These are phyloP conservation scores for Plasmopara halstedii DNA, from an alignment of 352 stramenopile genomes.

Conservation along the genomic window DNA sequence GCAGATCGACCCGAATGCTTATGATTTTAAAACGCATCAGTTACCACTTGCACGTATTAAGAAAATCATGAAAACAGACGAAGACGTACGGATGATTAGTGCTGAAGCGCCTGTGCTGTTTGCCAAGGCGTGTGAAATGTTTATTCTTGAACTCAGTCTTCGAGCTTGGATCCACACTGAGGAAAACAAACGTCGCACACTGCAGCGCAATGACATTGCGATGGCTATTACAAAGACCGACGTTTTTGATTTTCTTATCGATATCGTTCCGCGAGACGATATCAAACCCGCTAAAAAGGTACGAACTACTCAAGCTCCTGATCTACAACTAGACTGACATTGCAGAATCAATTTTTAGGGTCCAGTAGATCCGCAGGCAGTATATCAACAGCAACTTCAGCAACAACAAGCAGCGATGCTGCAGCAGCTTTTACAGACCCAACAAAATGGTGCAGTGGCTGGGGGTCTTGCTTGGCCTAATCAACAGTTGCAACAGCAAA, in stretches of 20 bases:
- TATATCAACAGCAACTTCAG: constrained; percentile 85
- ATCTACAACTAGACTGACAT: too few species aligned
- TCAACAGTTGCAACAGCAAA: constrained; percentile 79
- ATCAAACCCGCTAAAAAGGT: constrained; percentile 86
- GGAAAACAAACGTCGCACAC: constrained; percentile 89
- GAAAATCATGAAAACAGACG: constrained; percentile 95
- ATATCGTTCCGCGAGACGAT: constrained; percentile 86
- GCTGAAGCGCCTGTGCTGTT: constrained; percentile 89
- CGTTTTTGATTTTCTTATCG: constrained; percentile 90
- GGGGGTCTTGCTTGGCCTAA: constrained; percentile 59
- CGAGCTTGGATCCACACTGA: constrained; percentile 87
- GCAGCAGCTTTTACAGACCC: constrained; percentile 80
- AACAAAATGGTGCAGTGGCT: constrained; percentile 54
- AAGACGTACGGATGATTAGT: constrained; percentile 92
- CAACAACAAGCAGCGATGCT: constrained; percentile 85
- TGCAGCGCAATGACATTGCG: constrained; percentile 88
- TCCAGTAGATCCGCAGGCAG: constrained; percentile 54
- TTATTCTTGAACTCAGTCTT: constrained; percentile 88
- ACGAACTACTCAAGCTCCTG: background rate
- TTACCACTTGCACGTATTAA: constrained; percentile 91
- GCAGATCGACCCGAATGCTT: constrained; percentile 75
- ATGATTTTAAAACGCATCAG: constrained; percentile 87
- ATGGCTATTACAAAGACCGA: constrained; percentile 89
- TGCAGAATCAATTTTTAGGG: constrained; percentile 39
- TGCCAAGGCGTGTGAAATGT: constrained; percentile 93